Conservation (phyloP, 2,329 filamentous ascomycete species). For the Colletotrichum euphorbiae region DNA sequence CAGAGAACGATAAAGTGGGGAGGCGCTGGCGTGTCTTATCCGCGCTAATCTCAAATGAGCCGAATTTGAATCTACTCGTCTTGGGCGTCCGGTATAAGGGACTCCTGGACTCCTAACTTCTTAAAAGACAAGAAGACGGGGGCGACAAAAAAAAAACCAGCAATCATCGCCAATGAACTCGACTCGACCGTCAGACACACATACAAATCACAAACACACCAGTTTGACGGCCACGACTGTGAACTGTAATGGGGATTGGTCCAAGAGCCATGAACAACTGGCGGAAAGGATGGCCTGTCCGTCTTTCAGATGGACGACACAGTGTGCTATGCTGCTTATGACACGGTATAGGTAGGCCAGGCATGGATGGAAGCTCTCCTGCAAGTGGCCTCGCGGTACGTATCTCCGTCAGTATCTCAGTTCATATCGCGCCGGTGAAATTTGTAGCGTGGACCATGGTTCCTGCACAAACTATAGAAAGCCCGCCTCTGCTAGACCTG, state of each 20-base stretch:
- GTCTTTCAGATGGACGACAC: background rate
- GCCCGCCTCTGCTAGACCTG: background rate
- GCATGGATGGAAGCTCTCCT: no score
- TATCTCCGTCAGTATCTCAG: background rate
- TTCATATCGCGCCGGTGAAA: background rate
- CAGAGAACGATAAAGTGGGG: background rate
- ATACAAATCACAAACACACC: background rate
- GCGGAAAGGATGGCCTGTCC: conserved; percentile 8
- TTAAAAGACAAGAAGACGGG: background rate
- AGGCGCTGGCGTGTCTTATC: conserved; percentile 16
- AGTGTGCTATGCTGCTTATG: background rate
- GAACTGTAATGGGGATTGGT: background rate
- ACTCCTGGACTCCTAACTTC: background rate
- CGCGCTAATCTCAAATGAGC: conserved; percentile 5
- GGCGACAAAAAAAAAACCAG: background rate
- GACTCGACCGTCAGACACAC: background rate
- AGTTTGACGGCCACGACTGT: background rate
- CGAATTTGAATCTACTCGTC: conserved; percentile 2
- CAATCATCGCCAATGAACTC: conserved; percentile 29
- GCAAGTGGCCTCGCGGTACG: background rate
- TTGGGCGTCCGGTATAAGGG: background rate
- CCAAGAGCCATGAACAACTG: background rate
- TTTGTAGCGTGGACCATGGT: no score
- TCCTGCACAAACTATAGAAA: background rate
- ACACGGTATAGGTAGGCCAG: background rate